A percentile compares a stretch with the other conserved stretches of the same genome.
Evolutionary conservation across 345 rosid genomes (phyloP).

Genomic region (Linum tenue): DNA sequence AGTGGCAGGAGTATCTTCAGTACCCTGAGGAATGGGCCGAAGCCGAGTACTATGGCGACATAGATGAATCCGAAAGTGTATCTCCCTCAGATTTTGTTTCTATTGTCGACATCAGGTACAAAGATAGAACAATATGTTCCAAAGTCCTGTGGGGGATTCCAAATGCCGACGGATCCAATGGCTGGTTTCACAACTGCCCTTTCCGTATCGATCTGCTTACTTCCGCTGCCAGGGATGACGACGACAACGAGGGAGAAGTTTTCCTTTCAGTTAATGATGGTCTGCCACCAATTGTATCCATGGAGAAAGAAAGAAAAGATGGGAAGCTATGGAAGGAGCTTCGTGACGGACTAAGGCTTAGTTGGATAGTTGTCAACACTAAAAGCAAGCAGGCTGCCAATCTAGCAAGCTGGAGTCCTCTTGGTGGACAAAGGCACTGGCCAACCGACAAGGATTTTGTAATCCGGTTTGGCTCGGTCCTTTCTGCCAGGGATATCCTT

Average conservation of each 20-base stretch:
- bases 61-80: slow-evolving; percentile 37
- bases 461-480: slow-evolving; percentile 63
- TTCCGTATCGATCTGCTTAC: slow-evolving; percentile 57
- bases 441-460: slow-evolving; percentile 73
- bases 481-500: slow-evolving; percentile 60
- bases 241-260: slow-evolving; percentile 34
- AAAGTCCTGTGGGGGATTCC: slow-evolving; percentile 72
- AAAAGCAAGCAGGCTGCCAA: slow-evolving; percentile 60
- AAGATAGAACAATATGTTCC: slow-evolving; percentile 51
- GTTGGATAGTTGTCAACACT: slow-evolving; percentile 69
- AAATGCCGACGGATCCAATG: slow-evolving; percentile 47
- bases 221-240: slow-evolving; percentile 35
- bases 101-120: slow-evolving; percentile 54
- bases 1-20: slow-evolving; percentile 40
- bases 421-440: slow-evolving; percentile 78
- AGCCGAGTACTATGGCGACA: slow-evolving; percentile 63
- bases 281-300: slow-evolving; percentile 46
- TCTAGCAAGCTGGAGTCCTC: slow-evolving; percentile 71
- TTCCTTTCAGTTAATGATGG: slow-evolving; percentile 57
- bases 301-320: slow-evolving; percentile 66
- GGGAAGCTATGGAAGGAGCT: slow-evolving; percentile 73
- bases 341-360: slow-evolving; percentile 50
- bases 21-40: slow-evolving; percentile 66
- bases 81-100: slow-evolving; percentile 58
- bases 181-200: slow-evolving; percentile 71